phyloP scores from a whole-genome alignment of 2,329 filamentous ascomycete species.

The Phaeosphaeria sp. region DNA sequence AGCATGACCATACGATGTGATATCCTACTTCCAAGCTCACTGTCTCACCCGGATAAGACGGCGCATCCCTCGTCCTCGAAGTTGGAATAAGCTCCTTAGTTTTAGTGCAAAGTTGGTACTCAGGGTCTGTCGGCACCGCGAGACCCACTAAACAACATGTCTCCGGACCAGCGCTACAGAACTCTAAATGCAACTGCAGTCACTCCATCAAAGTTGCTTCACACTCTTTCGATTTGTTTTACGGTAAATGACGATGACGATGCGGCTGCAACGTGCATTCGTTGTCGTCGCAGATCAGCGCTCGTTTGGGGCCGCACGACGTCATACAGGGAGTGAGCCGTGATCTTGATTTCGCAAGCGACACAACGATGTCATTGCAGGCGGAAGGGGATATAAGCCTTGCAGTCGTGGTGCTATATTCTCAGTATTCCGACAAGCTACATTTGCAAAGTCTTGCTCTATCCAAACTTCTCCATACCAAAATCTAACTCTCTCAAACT shows the following conservation, averaged over 20 bases:
- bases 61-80: conserved; percentile 9
- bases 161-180: conserved; percentile 1
- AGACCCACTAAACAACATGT: conserved; percentile 21
- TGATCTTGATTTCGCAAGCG: conserved; percentile 4
- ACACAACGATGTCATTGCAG: conserved; percentile 3
- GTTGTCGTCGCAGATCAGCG: conserved; percentile 11
- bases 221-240: not conserved
- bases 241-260: conserved; percentile 12
- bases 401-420: not conserved
- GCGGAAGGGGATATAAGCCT: conserved; percentile 6
- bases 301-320: conserved; percentile 13
- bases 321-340: conserved; percentile 13
- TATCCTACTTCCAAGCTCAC: not conserved
- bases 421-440: too few relatives aligned
- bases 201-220: not conserved
- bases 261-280: conserved; percentile 5
- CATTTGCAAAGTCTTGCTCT: too few relatives aligned
- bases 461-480: too few relatives aligned
- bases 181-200: not conserved
- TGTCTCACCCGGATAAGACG: conserved; percentile 14
- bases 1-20: not conserved
- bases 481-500: not conserved
- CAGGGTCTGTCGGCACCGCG: conserved; percentile 13
- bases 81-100: conserved; percentile 30
- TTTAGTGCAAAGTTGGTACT: conserved; percentile 9